Evolutionary conservation across 2,329 filamentous ascomycete species (phyloP).

Genomic region (Emmonsiellopsis sp.): DNA sequence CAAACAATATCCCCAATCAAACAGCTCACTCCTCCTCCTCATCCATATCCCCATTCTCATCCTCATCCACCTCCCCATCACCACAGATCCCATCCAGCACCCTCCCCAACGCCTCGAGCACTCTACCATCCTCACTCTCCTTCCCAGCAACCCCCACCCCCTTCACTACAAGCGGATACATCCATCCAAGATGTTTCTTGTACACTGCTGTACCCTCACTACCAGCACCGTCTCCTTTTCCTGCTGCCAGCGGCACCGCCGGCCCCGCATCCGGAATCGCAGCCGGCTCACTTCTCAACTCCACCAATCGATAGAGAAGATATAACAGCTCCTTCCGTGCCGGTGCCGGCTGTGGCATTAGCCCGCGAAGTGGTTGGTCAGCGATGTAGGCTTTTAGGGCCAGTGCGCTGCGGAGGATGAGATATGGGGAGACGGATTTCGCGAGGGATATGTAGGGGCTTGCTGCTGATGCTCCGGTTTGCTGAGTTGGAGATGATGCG

Average conservation of each 20-base stretch:
- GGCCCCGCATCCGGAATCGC: constrained; percentile 49
- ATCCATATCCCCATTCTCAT: not conserved
- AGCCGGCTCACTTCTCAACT: constrained; percentile 57
- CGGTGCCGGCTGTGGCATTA: constrained; percentile 76
- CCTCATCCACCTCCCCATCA: not conserved
- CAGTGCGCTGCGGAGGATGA: constrained; percentile 72
- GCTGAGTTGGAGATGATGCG: not conserved
- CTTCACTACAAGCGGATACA: constrained; percentile 61
- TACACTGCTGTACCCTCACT: constrained; percentile 27
- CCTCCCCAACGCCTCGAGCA: constrained; percentile 44
- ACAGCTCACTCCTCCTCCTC: not conserved
- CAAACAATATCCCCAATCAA: not conserved
- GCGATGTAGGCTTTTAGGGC: constrained; percentile 77
- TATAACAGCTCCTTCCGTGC: constrained; percentile 71
- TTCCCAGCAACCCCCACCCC: constrained; percentile 30
- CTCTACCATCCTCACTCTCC: constrained; percentile 27
- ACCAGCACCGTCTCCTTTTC: constrained; percentile 1
- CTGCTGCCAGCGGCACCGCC: not conserved
- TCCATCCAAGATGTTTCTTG: constrained; percentile 65
- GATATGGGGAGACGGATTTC: constrained; percentile 64
- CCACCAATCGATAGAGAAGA: constrained; percentile 56
- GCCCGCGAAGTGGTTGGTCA: constrained; percentile 80
- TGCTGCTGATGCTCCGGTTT: constrained; percentile 11
- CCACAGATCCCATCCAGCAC: constrained; percentile 54
- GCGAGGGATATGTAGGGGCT: constrained; percentile 53